These are phyloP conservation scores for Zygosaccharomyces bisporus DNA, from an alignment of 805 yeast species.

Conservation along the genomic window DNA sequence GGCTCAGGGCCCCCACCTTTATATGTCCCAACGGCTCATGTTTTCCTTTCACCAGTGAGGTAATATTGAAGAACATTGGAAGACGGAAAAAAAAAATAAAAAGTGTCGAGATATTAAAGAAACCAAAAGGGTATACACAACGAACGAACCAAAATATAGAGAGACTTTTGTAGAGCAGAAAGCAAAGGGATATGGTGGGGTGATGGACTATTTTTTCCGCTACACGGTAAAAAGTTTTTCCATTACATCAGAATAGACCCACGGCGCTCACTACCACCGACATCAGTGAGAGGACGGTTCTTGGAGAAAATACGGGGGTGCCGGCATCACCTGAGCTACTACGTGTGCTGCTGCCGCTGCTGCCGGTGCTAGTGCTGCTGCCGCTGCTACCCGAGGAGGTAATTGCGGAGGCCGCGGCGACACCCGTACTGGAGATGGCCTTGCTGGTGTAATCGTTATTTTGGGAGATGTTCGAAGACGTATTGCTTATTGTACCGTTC, in stretches of 20 bases:
- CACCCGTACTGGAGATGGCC: not conserved
- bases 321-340: not conserved
- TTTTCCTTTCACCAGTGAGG: not conserved
- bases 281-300: conserved; percentile 3
- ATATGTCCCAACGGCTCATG: not conserved
- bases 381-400: not conserved
- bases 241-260: conserved; percentile 1
- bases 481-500: conserved; percentile 46
- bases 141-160: not conserved
- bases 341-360: not conserved
- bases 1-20: not conserved
- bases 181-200: not conserved
- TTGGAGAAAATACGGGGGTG: conserved; percentile 1
- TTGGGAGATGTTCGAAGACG: conserved; percentile 29
- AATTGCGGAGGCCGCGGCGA: not conserved
- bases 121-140: not conserved
- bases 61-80: not conserved
- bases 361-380: not conserved
- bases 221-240: not conserved
- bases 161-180: not conserved
- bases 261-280: conserved; percentile 2
- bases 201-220: not conserved
- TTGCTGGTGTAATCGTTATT: conserved; percentile 16
- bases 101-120: not conserved
- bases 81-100: too few species aligned